Evolutionary conservation across 2,329 filamentous ascomycete genomes (phyloP).

Genomic region (Geoglossum cookeanum): DNA sequence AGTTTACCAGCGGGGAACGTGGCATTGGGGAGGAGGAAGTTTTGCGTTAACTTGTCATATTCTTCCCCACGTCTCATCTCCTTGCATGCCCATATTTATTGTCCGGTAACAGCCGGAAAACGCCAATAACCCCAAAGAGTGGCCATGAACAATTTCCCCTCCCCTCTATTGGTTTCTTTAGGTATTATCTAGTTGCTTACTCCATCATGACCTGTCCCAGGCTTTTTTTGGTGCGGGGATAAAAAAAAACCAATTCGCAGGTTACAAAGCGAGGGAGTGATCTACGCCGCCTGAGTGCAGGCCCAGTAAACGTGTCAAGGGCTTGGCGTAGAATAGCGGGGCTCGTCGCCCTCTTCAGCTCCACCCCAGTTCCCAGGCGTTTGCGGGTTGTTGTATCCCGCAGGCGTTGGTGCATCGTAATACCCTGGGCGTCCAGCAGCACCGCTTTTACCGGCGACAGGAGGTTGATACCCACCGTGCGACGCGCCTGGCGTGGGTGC

Average conservation of each 20-base stretch:
- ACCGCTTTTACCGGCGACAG: background rate
- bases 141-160: too few species aligned
- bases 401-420: background rate
- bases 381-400: conserved; percentile 1
- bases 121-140: too few species aligned
- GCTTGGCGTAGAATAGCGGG: conserved; percentile 4
- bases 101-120: too few species aligned
- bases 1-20: too few species aligned
- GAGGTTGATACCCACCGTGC: conserved; percentile 19
- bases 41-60: too few species aligned
- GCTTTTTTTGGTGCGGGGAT: background rate
- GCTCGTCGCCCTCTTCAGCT: conserved; percentile 10
- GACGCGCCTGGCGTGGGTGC: conserved; percentile 53
- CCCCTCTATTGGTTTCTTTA: too few species aligned
- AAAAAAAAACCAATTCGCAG: background rate
- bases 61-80: too few species aligned
- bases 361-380: conserved; percentile 4
- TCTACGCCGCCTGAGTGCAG: background rate
- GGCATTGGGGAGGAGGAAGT: too few species aligned
- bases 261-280: background rate
- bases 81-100: too few species aligned
- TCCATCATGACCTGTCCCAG: too few species aligned
- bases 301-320: background rate
- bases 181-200: too few species aligned
- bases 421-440: background rate